phyloP scores from a whole-genome alignment of 2,329 filamentous ascomycete species.

The Colletotrichum australisinense region DNA sequence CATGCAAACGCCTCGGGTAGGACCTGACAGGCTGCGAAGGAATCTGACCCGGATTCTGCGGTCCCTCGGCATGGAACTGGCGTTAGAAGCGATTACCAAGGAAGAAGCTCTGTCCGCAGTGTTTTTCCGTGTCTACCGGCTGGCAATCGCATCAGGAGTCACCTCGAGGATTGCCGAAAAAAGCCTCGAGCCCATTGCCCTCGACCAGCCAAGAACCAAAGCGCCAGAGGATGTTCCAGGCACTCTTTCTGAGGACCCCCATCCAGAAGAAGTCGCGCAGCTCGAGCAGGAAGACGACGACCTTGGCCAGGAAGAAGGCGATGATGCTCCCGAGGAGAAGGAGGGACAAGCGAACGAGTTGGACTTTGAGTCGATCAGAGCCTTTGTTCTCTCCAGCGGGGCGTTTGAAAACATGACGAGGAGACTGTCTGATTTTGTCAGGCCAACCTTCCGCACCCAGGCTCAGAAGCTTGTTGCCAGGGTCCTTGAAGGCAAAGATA shows the following conservation, averaged over 20 bases:
- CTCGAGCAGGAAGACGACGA: not conserved
- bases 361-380: not conserved
- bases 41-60: not conserved
- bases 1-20: not conserved
- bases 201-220: not conserved
- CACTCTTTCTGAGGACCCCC: not conserved
- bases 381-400: not conserved
- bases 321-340: not conserved
- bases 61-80: accelerated
- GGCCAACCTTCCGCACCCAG: not conserved
- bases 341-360: not conserved
- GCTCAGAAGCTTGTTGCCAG: not conserved
- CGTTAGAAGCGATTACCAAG: not conserved
- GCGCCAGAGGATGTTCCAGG: not conserved
- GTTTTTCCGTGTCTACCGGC: not conserved
- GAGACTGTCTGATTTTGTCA: not conserved
- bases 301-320: not conserved
- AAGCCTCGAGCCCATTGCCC: not conserved
- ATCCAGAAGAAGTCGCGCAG: not conserved
- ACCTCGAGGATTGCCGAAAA: not conserved
- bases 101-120: not conserved
- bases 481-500: not conserved
- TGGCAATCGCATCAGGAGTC: not conserved
- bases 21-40: not conserved
- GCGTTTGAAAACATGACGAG: not conserved